A percentile compares a stretch with the other conserved stretches of the same genome.
These are phyloP conservation scores for Aspergillus intermedius DNA, from an alignment of 2,329 filamentous ascomycete genomes.

Conservation along the genomic window DNA sequence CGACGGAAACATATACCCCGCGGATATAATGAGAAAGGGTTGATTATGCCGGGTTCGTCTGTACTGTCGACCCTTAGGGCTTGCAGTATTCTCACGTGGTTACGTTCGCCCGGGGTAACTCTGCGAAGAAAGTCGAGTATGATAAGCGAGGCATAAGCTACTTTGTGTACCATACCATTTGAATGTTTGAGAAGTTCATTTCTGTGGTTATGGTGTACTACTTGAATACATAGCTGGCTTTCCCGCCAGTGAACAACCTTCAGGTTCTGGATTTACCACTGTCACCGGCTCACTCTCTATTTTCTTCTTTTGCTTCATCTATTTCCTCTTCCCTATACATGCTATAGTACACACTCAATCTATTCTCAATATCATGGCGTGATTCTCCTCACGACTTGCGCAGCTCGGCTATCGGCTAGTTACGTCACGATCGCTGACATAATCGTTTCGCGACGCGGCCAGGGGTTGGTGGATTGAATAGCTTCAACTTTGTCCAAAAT, in stretches of 20 bases:
- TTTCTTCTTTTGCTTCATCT: background rate
- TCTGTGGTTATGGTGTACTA: too few species aligned
- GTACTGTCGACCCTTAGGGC: too few species aligned
- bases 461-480: constrained; percentile 1
- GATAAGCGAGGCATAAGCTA: too few species aligned
- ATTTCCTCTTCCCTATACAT: background rate
- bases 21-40: background rate
- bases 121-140: too few species aligned
- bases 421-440: constrained; percentile 5
- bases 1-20: background rate
- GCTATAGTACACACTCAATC: background rate
- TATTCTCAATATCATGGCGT: background rate
- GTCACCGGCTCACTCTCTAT: background rate
- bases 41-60: too few species aligned
- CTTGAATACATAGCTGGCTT: too few species aligned
- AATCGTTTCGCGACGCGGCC: background rate
- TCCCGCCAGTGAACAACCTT: too few species aligned
- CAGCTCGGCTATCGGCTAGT: constrained; percentile 10
- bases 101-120: too few species aligned
- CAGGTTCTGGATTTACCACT: background rate
- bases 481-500: constrained; percentile 4
- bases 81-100: too few species aligned
- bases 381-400: background rate
- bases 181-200: too few species aligned
- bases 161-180: too few species aligned